Evolutionary conservation across 1,284 basidiomycete species (phyloP).

Genomic region (Moniliophthora roreri): DNA sequence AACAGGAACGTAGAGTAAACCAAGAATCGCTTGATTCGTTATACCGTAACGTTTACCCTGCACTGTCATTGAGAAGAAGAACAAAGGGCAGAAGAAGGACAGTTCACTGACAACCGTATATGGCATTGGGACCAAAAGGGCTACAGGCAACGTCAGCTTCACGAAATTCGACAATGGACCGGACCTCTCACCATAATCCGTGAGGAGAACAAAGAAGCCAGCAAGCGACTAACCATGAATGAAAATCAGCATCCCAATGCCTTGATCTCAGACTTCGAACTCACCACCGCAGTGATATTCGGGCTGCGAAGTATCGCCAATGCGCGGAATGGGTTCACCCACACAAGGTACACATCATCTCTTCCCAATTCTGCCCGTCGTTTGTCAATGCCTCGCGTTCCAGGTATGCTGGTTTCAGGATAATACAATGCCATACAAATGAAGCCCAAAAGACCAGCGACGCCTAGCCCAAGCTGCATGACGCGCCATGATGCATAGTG

Average conservation of each 20-base stretch:
- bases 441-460: conserved; percentile 43
- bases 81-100: background rate
- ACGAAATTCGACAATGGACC: background rate
- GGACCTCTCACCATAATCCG: conserved; percentile 38
- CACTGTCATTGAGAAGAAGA: background rate
- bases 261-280: conserved; percentile 19
- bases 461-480: conserved; percentile 56
- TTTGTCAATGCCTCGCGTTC: conserved; percentile 44
- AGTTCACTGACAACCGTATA: conserved; percentile 36
- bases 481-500: conserved; percentile 69
- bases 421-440: conserved; percentile 49
- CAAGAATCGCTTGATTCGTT: conserved; percentile 55
- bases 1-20: conserved; percentile 57
- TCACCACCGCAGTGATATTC: conserved; percentile 53
- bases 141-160: conserved; percentile 21
- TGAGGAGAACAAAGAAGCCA: conserved; percentile 35
- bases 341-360: conserved; percentile 28
- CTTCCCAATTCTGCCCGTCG: conserved; percentile 26
- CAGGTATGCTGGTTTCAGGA: conserved; percentile 72
- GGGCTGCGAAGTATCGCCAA: conserved; percentile 56
- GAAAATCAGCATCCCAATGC: background rate
- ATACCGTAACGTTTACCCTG: conserved; percentile 61
- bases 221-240: conserved; percentile 36
- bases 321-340: conserved; percentile 59
- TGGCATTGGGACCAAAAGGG: conserved; percentile 39